phyloP scores from a whole-genome alignment of 2,329 filamentous ascomycete genomes.

The Colletotrichum australisinense region DNA sequence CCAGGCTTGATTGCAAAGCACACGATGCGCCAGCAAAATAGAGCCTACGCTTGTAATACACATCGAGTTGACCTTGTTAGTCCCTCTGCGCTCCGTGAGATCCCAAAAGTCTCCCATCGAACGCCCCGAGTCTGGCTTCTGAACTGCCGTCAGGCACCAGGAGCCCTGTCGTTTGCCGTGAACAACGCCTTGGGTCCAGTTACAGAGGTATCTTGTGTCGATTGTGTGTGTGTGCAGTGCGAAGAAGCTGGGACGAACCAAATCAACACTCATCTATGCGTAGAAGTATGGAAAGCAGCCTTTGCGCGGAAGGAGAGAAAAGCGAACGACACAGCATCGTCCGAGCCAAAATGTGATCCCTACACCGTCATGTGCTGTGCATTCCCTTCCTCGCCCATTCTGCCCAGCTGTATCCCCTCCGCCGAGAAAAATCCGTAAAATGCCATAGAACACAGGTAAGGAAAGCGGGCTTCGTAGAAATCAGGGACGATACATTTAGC shows the following conservation, averaged over 20 bases:
- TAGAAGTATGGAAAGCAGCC: constrained; percentile 36
- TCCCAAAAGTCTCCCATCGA: background rate
- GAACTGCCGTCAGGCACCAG: background rate
- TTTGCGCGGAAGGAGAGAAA: constrained; percentile 23
- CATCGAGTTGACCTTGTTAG: constrained; percentile 10
- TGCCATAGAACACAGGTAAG: constrained; percentile 35
- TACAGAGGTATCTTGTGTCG: constrained; percentile 34
- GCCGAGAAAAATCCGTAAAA: constrained; percentile 35
- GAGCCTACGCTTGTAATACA: constrained; percentile 15
- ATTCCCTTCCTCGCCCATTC: constrained; percentile 19
- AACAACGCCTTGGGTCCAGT: constrained; percentile 29
- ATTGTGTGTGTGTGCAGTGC: constrained; percentile 26
- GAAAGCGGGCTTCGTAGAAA: constrained; percentile 30
- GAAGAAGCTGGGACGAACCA: constrained; percentile 29
- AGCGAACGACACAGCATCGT: constrained; percentile 34
- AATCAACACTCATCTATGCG: constrained; percentile 37
- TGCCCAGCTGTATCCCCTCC: constrained; percentile 31
- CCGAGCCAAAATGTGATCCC: constrained; percentile 30
- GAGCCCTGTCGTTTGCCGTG: constrained; percentile 1
- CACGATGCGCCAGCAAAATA: constrained; percentile 21
- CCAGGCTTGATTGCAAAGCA: constrained; percentile 29
- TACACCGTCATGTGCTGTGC: constrained; percentile 31
- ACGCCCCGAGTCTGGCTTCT: background rate
- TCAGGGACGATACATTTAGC: constrained; percentile 66
- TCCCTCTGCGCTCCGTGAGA: background rate